Evolutionary conservation across 805 yeast species (phyloP), one percentile per base, ranked within the genome.

Genomic region (Millerozyma miso): DNA sequence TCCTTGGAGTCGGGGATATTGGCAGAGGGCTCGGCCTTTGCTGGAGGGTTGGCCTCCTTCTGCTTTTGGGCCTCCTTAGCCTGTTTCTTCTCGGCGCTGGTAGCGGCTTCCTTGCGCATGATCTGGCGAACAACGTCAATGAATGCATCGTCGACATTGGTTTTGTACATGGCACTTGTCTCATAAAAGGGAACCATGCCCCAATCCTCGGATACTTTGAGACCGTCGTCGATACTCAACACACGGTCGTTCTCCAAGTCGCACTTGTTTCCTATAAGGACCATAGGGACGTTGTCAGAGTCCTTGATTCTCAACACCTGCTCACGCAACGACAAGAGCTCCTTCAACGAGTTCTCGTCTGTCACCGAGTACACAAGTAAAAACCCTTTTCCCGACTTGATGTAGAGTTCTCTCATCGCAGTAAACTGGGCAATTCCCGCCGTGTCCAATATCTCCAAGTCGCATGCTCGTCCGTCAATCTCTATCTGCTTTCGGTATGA

Each of bases 151-250:
- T 88, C 95, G 23, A 91, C 95, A 56, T 88, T 88, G 51, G 88
- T 82, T 61, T 84, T 81, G 59, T 83, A 79, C 80, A 88, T 81
- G n/a, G 99, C 98, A 54, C 93, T 83, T 1, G 96, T 84, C 63
- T 90, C 96, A 63, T 88, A 88, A 56, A 90, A 91, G 18, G 96
- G 96, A 2, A 87, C 93, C 54, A 78, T 76, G 14, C 91, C 95
- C 95, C 97, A 87, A 45, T 79, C 78, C 48, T 85, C 85, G 20
- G 95, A 86, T 3, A 88, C 85, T 44, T 78, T 79, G 40, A 86
- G 82, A 35, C 96, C 98, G 51, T 85, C 88, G 45, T 83, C 89
- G 4, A 88, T 85, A 43, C 82, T 69, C 15, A 89, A 73, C n/a
- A 76, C 83, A 47, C 97, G 73, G 51, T 84, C 89, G 17, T 78